Conservation (phyloP, 345 rosid genomes). For the Populus ilicifolia region DNA sequence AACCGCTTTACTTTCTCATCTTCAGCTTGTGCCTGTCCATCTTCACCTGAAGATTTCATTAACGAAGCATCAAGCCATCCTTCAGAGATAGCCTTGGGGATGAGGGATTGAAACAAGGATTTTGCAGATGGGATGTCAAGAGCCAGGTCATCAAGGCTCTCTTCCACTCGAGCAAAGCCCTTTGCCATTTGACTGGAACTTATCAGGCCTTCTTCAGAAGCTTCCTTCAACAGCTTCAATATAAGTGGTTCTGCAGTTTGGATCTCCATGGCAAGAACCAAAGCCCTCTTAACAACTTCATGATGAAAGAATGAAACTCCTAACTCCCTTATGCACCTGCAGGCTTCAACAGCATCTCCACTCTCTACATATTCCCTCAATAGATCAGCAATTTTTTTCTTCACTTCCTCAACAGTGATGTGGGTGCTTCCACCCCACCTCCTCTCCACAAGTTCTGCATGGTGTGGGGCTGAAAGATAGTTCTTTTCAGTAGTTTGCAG, state of each 20-base stretch:
- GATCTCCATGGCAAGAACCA: conserved; percentile 84
- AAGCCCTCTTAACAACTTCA: conserved; percentile 95
- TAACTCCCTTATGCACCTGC: conserved; percentile 86
- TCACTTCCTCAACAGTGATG: conserved; percentile 84
- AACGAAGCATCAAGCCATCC: conserved; percentile 89
- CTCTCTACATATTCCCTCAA: conserved; percentile 81
- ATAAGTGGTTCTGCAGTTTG: conserved; percentile 59
- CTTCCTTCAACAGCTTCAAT: conserved; percentile 75
- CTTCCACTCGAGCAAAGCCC: conserved; percentile 78
- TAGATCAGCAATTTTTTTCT: conserved; percentile 77
- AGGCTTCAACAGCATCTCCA: conserved; percentile 91
- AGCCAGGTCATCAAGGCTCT: conserved; percentile 93
- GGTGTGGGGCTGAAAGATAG: conserved; percentile 99
- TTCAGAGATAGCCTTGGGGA: conserved; percentile 67
- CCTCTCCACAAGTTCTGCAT: conserved; percentile 94
- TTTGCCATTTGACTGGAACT: conserved; percentile 94
- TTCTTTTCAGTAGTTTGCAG: conserved; percentile 85
- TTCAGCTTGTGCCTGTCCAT: conserved; percentile 37
- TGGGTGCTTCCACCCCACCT: conserved; percentile 99
- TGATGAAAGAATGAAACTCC: conserved; percentile 95
- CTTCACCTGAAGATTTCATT: conserved; percentile 35
- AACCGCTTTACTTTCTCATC: conserved; percentile 56
- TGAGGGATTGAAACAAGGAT: conserved; percentile 51
- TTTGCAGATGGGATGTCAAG: conserved; percentile 90
- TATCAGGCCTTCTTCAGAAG: conserved; percentile 88